Percentiles rank a stretch among this genome's conserved stretches.
phyloP scores from a whole-genome alignment of 495 filamentous ascomycete genomes.

The Penicillium flavigenum region DNA sequence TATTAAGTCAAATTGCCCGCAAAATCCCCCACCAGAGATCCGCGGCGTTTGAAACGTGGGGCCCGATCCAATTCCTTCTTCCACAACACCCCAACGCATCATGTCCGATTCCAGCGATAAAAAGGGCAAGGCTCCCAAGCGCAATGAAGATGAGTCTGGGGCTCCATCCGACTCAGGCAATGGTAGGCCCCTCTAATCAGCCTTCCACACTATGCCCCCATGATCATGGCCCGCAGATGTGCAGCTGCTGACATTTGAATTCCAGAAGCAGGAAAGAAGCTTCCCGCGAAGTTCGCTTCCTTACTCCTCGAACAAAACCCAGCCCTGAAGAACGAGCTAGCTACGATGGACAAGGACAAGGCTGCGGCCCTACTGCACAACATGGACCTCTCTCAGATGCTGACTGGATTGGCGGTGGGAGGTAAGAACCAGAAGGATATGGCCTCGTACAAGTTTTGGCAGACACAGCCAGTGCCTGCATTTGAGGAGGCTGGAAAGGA shows the following conservation, averaged over 20 bases:
- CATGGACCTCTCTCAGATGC: constrained; percentile 71
- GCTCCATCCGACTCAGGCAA: constrained; percentile 6
- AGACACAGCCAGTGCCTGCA: constrained; percentile 88
- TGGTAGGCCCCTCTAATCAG: constrained; percentile 12
- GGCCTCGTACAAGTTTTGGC: constrained; percentile 97
- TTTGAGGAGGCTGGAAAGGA: constrained; percentile 58
- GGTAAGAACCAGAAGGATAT: constrained; percentile 94
- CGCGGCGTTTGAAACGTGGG: constrained; percentile 36
- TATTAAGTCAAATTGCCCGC: background rate
- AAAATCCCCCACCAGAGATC: constrained; percentile 11
- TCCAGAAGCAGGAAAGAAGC: constrained; percentile 35
- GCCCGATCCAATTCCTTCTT: constrained; percentile 27
- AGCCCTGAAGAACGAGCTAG: constrained; percentile 49
- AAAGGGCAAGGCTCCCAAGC: constrained; percentile 43
- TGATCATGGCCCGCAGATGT: background rate
- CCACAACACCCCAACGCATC: constrained; percentile 13
- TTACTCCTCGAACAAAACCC: constrained; percentile 50
- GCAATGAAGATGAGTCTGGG: constrained; percentile 19
- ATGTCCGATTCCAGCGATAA: constrained; percentile 41
- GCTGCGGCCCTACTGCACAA: constrained; percentile 65
- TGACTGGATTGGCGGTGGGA: constrained; percentile 72
- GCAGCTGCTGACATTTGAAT: constrained; percentile 18
- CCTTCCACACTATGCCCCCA: constrained; percentile 13
- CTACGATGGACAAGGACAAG: constrained; percentile 43
- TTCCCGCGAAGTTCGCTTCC: constrained; percentile 46